Base-by-base conservation (phyloP, 768 basidiomycete genomes). In the Auricularia sp. region DNA sequence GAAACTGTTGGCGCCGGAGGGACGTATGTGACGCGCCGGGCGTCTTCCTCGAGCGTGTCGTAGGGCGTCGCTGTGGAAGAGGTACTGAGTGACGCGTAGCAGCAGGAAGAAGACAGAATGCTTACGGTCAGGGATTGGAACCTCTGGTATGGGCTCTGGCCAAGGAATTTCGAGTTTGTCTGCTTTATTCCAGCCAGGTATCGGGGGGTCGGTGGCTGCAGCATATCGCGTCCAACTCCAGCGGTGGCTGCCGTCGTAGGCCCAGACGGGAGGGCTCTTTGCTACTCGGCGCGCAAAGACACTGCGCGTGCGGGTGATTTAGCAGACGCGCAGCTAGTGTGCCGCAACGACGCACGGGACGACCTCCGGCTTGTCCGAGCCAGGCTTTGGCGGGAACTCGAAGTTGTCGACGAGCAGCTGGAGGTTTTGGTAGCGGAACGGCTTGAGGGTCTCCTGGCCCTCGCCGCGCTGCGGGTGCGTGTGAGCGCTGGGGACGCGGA, bases 211-310 rank as follows among this genome's bases (percentile, higher is more conserved):
- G 8, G 89, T 92, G 61, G 79, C 82, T 1, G 82, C 80, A 4
- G 88, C 89, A 67, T 84, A 83, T 63, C 92, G 85, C 54, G 82
- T 80, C 92, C 92, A 94, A 29, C 85, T 78, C 71, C 80, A 92
- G 34, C 83, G 81, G 68, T 80, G 80, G 51, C 77, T 29, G 29
- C 29, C 74, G 66, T 84, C 80, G 39, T 42, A 14, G 1, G 39
- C 39, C 84, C 85, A 93, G 61, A 77, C 75, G 2, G 90, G 84
- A 14, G 77, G 71, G 18, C 87, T 81, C 10, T 82, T 85, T 54
- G 83, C 83, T 47, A 92, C 62, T 35, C 92, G 88, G 65, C 80
- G 81, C 3, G 90, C 92, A 74, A 90, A 94, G 0, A 93, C 87
- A 13, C 91, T 94, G 64, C 16, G 66, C 29, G 29, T 29, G 2